Evolutionary conservation across 148 eudicot genomes (phyloP).

Genomic region (Rhododendron ferrugineum): DNA sequence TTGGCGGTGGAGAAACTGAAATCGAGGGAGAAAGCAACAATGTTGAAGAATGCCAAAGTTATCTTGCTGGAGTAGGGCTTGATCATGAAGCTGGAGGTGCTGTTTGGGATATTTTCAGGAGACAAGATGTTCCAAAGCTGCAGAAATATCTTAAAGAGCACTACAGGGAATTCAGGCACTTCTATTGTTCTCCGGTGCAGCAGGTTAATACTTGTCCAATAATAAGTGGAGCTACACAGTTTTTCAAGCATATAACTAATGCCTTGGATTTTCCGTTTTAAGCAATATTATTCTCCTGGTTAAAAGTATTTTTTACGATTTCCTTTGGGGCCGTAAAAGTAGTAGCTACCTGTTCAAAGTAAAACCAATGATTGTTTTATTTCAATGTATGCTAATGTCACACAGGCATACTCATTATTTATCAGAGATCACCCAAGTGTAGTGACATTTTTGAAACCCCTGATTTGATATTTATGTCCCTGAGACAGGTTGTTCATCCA

Average conservation of each 20-base stretch:
- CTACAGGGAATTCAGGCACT: conserved; percentile 40
- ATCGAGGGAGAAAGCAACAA: background rate
- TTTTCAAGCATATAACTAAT: background rate
- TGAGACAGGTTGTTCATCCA: conserved; percentile 30
- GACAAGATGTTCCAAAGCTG: conserved; percentile 36
- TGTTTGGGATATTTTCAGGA: conserved; percentile 47
- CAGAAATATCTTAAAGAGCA: conserved; percentile 36
- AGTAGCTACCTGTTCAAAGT: too few relatives aligned
- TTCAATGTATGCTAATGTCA: background rate
- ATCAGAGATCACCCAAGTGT: background rate
- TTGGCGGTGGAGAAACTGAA: background rate
- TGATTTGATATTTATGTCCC: background rate
- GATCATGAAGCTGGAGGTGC: conserved; percentile 30
- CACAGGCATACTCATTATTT: background rate
- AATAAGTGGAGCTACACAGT: background rate
- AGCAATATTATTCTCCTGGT: background rate
- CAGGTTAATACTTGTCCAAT: conserved; percentile 19
- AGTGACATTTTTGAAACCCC: background rate
- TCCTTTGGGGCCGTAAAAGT: background rate
- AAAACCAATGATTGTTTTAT: background rate
- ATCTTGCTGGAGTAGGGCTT: conserved; percentile 11
- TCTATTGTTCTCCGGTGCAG: conserved; percentile 20
- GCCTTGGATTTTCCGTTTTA: background rate
- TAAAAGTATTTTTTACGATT: background rate
- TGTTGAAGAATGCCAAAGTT: conserved; percentile 12